phyloP scores from a whole-genome alignment of 2,329 filamentous ascomycete species.

The Pyrenochaeta sp. region DNA sequence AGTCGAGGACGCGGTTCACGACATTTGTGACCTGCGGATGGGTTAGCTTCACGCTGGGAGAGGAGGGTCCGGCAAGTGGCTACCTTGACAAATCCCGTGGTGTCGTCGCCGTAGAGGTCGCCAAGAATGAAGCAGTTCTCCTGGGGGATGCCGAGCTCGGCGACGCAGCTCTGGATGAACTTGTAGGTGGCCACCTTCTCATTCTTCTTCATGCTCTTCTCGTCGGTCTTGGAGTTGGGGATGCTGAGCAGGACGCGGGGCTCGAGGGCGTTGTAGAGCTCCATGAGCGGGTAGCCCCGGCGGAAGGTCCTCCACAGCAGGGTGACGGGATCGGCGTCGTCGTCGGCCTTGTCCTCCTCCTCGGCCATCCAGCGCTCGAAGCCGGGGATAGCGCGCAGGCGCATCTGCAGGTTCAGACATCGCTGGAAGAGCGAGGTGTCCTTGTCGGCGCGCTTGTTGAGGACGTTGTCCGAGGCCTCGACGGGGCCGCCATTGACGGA shows the following conservation, averaged over 20 bases:
- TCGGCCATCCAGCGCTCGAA: conserved; percentile 79
- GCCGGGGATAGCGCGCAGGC: conserved; percentile 81
- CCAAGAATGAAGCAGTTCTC: conserved; percentile 90
- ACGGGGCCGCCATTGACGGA: conserved; percentile 66
- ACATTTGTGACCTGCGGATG: conserved; percentile 77
- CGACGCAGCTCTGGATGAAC: conserved; percentile 88
- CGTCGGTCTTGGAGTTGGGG: conserved; percentile 68
- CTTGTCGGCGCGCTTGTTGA: conserved; percentile 95
- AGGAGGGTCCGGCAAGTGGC: background rate
- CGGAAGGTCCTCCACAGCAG: conserved; percentile 88
- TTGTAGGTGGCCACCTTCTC: conserved; percentile 90
- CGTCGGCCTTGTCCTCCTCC: conserved; percentile 72
- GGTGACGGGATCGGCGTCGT: conserved; percentile 82
- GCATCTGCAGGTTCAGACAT: conserved; percentile 82
- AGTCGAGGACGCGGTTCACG: conserved; percentile 89
- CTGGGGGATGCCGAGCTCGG: conserved; percentile 78
- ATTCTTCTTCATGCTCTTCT: conserved; percentile 67
- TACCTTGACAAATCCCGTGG: conserved; percentile 95
- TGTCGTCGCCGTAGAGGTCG: conserved; percentile 92
- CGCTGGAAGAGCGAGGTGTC: conserved; percentile 94
- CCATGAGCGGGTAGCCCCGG: conserved; percentile 81
- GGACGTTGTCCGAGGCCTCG: conserved; percentile 87
- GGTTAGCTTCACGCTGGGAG: conserved; percentile 2
- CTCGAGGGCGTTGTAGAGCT: conserved; percentile 85
- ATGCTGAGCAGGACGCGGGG: conserved; percentile 73